Evolutionary conservation across 352 stramenopile genomes (phyloP).

Genomic region (Globisporangium perplexum): DNA sequence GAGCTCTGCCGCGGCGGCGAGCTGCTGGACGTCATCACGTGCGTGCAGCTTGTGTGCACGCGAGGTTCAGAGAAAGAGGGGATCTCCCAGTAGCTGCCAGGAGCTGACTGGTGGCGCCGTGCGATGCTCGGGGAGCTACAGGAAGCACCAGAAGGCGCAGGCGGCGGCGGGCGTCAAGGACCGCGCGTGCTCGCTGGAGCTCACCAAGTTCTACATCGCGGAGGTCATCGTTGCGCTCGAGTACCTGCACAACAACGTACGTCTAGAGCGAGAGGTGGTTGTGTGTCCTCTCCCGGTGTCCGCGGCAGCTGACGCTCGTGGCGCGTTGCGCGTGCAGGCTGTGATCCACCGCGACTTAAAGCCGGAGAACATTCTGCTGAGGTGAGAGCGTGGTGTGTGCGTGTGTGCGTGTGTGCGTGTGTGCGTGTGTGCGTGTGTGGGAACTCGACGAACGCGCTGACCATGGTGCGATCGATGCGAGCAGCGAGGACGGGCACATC

Average conservation of each 20-base stretch:
- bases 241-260: constrained; percentile 90
- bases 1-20: constrained; percentile 85
- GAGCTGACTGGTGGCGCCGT: neutral
- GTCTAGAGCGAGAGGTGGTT: neutral
- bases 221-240: constrained; percentile 92
- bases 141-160: constrained; percentile 74
- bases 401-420: neutral
- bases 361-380: constrained; percentile 88
- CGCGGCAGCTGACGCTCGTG: neutral
- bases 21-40: constrained; percentile 85
- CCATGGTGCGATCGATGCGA: neutral
- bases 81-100: no score
- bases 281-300: neutral
- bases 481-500: constrained; percentile 75
- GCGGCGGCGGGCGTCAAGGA: constrained; percentile 47
- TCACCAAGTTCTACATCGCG: constrained; percentile 92
- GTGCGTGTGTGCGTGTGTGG: neutral
- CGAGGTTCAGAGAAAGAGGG: no score
- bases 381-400: constrained; percentile 6
- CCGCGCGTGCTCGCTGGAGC: constrained; percentile 60
- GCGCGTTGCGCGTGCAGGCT: constrained; percentile 26
- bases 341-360: constrained; percentile 97
- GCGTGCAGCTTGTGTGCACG: no score
- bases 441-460: no score
- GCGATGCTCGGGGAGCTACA: constrained; percentile 12